Evolutionary conservation across 768 basidiomycete species (phyloP).

Genomic region (Tylopilus vinaceipallidus): DNA sequence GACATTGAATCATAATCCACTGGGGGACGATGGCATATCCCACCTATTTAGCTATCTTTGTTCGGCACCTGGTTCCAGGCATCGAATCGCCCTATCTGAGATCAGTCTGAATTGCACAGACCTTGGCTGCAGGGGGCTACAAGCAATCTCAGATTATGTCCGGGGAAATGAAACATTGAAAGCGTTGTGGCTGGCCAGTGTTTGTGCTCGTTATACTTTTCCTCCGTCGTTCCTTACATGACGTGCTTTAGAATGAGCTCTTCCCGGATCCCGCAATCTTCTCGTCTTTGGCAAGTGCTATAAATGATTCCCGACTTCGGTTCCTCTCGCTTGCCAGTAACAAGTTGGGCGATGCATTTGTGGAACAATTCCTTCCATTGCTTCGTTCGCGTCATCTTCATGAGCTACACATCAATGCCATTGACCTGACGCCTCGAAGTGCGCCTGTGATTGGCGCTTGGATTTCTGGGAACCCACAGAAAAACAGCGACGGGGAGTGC

Average conservation of each 20-base stretch:
- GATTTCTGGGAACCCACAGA: constrained; percentile 39
- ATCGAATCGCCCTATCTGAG: constrained; percentile 43
- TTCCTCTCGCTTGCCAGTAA: constrained; percentile 54
- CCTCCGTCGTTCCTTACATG: neutral
- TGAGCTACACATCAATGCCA: constrained; percentile 52
- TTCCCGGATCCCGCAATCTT: constrained; percentile 36
- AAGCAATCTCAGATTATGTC: constrained; percentile 51
- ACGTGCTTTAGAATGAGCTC: constrained; percentile 41
- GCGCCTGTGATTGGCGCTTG: constrained; percentile 45
- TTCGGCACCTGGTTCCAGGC: constrained; percentile 45
- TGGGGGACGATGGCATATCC: constrained; percentile 56
- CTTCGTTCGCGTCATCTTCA: constrained; percentile 47
- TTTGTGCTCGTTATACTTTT: constrained; percentile 31
- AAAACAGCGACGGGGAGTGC: constrained; percentile 29
- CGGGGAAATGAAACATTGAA: constrained; percentile 43
- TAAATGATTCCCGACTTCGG: constrained; percentile 53
- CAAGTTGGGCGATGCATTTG: constrained; percentile 48
- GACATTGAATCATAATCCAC: constrained; percentile 52
- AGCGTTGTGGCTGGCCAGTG: constrained; percentile 53
- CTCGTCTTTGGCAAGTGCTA: constrained; percentile 41
- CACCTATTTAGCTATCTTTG: constrained; percentile 54
- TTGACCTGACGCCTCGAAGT: constrained; percentile 45
- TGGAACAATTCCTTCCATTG: constrained; percentile 46
- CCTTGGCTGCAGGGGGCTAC: constrained; percentile 53
- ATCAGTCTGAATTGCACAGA: constrained; percentile 55